Evolutionary conservation across 306 rosid species (phyloP).

Genomic region (Nissolia schottii): DNA sequence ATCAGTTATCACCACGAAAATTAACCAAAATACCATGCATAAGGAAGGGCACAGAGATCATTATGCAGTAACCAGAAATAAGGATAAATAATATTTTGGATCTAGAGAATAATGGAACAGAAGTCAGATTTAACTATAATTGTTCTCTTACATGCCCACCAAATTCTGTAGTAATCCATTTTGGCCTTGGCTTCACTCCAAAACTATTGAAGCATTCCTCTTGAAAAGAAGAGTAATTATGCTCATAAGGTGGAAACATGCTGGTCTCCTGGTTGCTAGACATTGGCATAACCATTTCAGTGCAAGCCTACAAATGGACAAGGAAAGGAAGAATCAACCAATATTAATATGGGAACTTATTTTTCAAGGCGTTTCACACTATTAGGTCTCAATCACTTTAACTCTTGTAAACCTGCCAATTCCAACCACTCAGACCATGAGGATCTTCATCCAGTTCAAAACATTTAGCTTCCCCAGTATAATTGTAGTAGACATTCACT

Average conservation of each 20-base stretch:
- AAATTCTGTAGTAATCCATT: constrained; percentile 67
- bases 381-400: not conserved
- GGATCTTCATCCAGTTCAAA: constrained; percentile 71
- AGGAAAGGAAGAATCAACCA: constrained; percentile 8
- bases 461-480: constrained; percentile 61
- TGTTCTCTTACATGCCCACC: constrained; percentile 72
- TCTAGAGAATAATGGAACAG: not conserved
- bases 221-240: constrained; percentile 44
- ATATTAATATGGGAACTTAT: constrained; percentile 13
- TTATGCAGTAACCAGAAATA: not conserved
- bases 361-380: not conserved
- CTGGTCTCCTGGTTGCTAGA: constrained; percentile 52
- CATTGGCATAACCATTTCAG: constrained; percentile 94
- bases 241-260: constrained; percentile 64
- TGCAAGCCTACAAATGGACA: constrained; percentile 59
- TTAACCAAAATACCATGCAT: not conserved
- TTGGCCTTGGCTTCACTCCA: constrained; percentile 62
- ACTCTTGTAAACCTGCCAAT: constrained; percentile 63
- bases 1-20: not conserved
- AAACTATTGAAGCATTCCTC: constrained; percentile 47
- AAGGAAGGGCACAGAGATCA: not conserved
- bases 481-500: constrained; percentile 63
- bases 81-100: not conserved
- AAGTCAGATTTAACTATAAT: constrained; percentile 9
- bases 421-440: constrained; percentile 79